Conservation (phyloP, 108 stramenopile species). For the Skeletonema tropicum region DNA sequence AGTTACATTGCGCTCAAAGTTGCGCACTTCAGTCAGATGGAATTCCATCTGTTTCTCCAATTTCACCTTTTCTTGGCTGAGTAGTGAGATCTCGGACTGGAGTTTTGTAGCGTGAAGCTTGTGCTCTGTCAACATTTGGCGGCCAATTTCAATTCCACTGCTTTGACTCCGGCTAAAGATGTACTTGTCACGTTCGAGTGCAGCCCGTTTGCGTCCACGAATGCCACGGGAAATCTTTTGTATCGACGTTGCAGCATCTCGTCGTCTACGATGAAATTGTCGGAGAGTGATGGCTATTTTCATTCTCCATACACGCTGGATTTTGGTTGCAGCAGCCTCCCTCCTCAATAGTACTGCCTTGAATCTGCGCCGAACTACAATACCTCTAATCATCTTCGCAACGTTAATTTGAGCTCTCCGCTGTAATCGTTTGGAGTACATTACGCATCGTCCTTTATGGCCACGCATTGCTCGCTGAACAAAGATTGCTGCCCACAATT, state of each 20-base stretch:
- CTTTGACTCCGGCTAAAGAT: conserved; percentile 83
- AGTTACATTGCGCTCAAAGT: conserved; percentile 79
- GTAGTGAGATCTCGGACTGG: conserved; percentile 79
- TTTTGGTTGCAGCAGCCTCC: conserved; percentile 48
- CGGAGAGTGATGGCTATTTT: conserved; percentile 45
- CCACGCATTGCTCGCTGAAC: conserved; percentile 83
- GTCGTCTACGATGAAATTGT: conserved; percentile 37
- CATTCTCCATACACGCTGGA: conserved; percentile 68
- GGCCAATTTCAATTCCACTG: conserved; percentile 87
- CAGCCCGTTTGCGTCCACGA: conserved; percentile 69
- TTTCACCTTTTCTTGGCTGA: conserved; percentile 82
- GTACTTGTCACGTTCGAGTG: conserved; percentile 81
- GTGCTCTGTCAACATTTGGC: conserved; percentile 91
- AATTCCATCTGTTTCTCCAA: conserved; percentile 82
- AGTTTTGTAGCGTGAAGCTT: conserved; percentile 89
- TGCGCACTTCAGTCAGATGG: conserved; percentile 69
- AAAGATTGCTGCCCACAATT: conserved; percentile 82
- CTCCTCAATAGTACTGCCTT: conserved; percentile 38
- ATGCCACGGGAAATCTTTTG: conserved; percentile 76
- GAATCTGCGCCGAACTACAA: conserved; percentile 53
- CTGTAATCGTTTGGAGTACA: conserved; percentile 42
- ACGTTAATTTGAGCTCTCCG: conserved; percentile 49
- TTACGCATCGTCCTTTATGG: conserved; percentile 46
- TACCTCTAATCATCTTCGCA: conserved; percentile 63
- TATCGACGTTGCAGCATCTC: conserved; percentile 56